Conservation (phyloP, 2,329 filamentous ascomycete genomes). For the Hymenoscyphus repandus region DNA sequence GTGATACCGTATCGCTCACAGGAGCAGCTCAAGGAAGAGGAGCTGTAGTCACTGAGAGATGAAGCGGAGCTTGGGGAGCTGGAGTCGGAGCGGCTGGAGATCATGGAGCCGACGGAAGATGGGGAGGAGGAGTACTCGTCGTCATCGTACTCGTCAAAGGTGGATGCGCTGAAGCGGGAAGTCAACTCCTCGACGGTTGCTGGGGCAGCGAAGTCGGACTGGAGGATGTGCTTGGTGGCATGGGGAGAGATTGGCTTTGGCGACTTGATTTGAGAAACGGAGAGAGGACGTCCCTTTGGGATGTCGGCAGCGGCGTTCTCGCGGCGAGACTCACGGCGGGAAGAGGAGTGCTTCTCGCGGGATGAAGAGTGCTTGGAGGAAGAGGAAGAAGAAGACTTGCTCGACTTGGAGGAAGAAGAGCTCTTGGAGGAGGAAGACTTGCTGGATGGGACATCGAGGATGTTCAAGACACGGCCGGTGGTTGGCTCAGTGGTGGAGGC, state of each 20-base stretch:
- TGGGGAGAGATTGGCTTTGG: conserved; percentile 86
- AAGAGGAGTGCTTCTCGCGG: conserved; percentile 37
- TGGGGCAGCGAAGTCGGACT: conserved; percentile 69
- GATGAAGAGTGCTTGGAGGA: conserved; percentile 40
- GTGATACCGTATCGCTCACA: conserved; percentile 98
- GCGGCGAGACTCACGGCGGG: conserved; percentile 35
- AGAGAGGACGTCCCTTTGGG: conserved; percentile 83
- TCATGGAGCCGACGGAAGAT: conserved; percentile 64
- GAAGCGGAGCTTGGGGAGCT: conserved; percentile 62
- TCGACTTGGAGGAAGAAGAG: conserved; percentile 29
- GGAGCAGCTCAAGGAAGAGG: conserved; percentile 75
- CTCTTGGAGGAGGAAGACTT: conserved; percentile 43
- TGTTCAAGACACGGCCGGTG: conserved; percentile 94
- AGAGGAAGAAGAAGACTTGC: conserved; percentile 43
- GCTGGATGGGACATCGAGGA: conserved; percentile 76
- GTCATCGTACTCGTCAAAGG: conserved; percentile 47
- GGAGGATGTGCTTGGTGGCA: conserved; percentile 81
- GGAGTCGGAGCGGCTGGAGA: conserved; percentile 69
- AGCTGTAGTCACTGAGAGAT: conserved; percentile 72
- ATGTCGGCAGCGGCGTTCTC: conserved; percentile 55
- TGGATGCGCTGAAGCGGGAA: conserved; percentile 62
- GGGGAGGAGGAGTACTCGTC: conserved; percentile 54
- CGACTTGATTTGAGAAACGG: conserved; percentile 81
- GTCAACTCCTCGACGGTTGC: conserved; percentile 71
- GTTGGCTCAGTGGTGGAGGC: conserved; percentile 89